Base-by-base conservation (phyloP, 371 early-diverging fungal species). In the Mortierella sp. region DNA sequence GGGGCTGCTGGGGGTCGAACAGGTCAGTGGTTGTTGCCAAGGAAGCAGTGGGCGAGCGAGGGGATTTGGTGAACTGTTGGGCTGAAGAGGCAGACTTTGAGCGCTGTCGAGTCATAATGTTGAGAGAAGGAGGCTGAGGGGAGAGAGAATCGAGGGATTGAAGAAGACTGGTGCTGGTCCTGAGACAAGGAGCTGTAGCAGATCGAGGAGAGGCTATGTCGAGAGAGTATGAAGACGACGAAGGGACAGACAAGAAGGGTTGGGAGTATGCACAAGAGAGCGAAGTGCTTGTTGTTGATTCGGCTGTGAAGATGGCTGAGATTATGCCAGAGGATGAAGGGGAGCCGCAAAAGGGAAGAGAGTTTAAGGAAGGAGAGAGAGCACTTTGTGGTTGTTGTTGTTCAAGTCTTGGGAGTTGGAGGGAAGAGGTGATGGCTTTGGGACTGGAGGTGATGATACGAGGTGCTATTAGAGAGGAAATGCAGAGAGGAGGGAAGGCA, bases 211-310 rank as follows among this genome's bases (percentile, higher is more conserved):
- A 50, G 50, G 50, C 0, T 60, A 48, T 60, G 28, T 74, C 44
- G 38, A 26, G 42, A 38, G 42, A 38, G 42, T 38, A 71, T 9
- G 47, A 38, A 34, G 65, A 72, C 10, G 45, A 58, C 8, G 47
- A 57, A 26, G 84, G 55, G 42, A 71, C 45, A 34, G 68, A 73
- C 2, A 76, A 44, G 74, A 84, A 84, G 19, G 80, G 80, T 16
- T 80, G 80, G 14, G 84, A 70, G 54, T 84, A 84, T 6, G 81
- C 84, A 52, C 60, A 84, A 16, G 76, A 74, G 16, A 81, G 58
- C 3, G 85, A 77, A n/a, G 82, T 79, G 70, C 79, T 73, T 38
- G 82, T 81, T 24, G 78, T 84, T 44, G 76, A 74, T 44, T 75
- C 73, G 54, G 72, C 80, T 34, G 78, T 73, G 70, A 73, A 74